A percentile compares a stretch with the other conserved stretches of the same genome.
phyloP scores from a whole-genome alignment of 202 grass and related monocot genomes.

The Musa balbisiana region DNA sequence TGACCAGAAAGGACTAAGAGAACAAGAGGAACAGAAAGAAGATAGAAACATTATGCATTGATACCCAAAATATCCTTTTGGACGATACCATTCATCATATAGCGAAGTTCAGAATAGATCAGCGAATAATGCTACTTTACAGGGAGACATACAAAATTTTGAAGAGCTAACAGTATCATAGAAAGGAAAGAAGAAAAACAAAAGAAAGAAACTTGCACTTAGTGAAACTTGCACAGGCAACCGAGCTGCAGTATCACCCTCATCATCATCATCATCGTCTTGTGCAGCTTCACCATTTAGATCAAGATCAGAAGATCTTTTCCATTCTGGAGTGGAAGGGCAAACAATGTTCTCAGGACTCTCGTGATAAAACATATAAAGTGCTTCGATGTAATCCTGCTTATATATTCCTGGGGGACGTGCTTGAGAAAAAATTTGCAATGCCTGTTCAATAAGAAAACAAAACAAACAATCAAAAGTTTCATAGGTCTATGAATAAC shows the following conservation, averaged over 20 bases:
- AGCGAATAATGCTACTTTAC: background rate
- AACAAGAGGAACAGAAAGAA: background rate
- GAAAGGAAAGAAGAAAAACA: background rate
- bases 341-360: conserved; percentile 62
- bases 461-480: conserved; percentile 5
- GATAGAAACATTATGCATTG: background rate
- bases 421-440: conserved; percentile 58
- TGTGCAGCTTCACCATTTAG: conserved; percentile 94
- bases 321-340: conserved; percentile 90
- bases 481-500: background rate
- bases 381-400: conserved; percentile 80
- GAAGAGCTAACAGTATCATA: background rate
- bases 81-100: background rate
- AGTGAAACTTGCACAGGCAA: conserved; percentile 45
- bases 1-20: background rate
- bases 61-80: background rate
- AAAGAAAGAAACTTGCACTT: background rate
- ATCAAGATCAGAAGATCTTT: conserved; percentile 81
- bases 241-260: conserved; percentile 35
- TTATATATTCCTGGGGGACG: conserved; percentile 97
- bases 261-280: conserved; percentile 63
- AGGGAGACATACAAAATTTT: background rate
- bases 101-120: background rate
- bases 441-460: conserved; percentile 40
- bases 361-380: conserved; percentile 96